Percentiles rank a stretch among this genome's conserved stretches.
Conservation (phyloP, 2,329 filamentous ascomycete species). For the Phyllosticta citribraziliensis region DNA sequence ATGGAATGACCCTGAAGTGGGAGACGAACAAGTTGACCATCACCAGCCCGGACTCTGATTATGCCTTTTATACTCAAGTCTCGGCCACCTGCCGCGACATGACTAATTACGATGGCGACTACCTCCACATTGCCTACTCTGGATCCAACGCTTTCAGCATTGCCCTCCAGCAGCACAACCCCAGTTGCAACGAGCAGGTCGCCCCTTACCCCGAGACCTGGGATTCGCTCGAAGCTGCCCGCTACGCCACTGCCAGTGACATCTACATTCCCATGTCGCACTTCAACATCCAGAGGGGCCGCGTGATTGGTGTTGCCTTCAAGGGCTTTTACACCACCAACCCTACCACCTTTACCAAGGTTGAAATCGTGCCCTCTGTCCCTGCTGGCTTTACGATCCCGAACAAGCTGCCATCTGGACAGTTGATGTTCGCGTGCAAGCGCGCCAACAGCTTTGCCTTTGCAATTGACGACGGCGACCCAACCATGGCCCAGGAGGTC, state of each 20-base stretch:
- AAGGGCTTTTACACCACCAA: conserved; percentile 53
- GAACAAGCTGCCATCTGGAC: conserved; percentile 51
- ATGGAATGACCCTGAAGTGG: conserved; percentile 45
- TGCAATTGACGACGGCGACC: conserved; percentile 60
- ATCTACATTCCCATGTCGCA: conserved; percentile 60
- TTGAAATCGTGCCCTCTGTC: conserved; percentile 51
- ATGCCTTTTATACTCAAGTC: conserved; percentile 52
- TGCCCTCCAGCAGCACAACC: conserved; percentile 58
- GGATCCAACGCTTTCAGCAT: conserved; percentile 55
- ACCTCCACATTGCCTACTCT: conserved; percentile 55
- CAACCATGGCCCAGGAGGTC: conserved; percentile 48
- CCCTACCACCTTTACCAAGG: conserved; percentile 42
- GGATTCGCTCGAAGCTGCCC: conserved; percentile 55
- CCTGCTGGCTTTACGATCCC: conserved; percentile 46
- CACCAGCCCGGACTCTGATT: conserved; percentile 49
- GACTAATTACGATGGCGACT: conserved; percentile 44
- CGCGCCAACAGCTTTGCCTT: conserved; percentile 62
- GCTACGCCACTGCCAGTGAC: conserved; percentile 45
- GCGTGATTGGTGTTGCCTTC: conserved; percentile 50
- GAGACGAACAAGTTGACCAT: conserved; percentile 45
- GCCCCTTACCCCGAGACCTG: conserved; percentile 57
- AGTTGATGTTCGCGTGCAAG: conserved; percentile 53
- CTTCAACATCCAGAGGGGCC: conserved; percentile 51
- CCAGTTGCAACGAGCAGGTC: conserved; percentile 44
- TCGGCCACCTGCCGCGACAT: conserved; percentile 47